phyloP scores from a whole-genome alignment of 805 yeast genomes.

The Hanseniaspora lindneri region DNA sequence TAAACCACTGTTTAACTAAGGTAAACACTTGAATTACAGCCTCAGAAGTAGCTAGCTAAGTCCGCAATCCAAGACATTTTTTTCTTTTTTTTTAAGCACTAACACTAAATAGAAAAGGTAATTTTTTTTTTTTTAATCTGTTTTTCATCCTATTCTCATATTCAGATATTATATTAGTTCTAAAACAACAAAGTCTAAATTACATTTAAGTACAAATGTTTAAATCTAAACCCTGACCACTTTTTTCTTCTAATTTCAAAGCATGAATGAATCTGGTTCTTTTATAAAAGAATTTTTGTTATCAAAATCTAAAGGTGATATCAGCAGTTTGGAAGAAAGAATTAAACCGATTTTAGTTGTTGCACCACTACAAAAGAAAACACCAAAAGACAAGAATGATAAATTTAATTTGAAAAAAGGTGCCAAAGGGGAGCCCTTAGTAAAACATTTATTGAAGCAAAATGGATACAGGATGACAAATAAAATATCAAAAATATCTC shows the following conservation, averaged over 20 bases:
- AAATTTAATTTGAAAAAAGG: slow-evolving; percentile 14
- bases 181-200: too few relatives aligned
- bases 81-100: too few relatives aligned
- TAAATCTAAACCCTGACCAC: too few relatives aligned
- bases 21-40: too few relatives aligned
- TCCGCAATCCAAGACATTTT: too few relatives aligned
- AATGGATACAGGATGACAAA: slow-evolving; percentile 23
- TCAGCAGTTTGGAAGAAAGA: slow-evolving; percentile 23
- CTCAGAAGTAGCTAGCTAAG: too few relatives aligned
- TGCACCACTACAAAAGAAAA: slow-evolving; percentile 27
- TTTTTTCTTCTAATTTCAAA: too few relatives aligned
- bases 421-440: slow-evolving; percentile 16
- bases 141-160: too few relatives aligned
- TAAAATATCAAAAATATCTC: slow-evolving; percentile 26
- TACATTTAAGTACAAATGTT: too few relatives aligned
- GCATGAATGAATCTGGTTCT: slow-evolving; percentile 3
- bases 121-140: too few relatives aligned
- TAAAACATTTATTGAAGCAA: slow-evolving; percentile 18
- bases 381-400: slow-evolving; percentile 14
- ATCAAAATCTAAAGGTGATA: slow-evolving; percentile 4
- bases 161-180: too few relatives aligned
- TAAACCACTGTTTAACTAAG: neutral
- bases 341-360: slow-evolving; percentile 26
- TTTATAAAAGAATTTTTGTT: slow-evolving; percentile 1
- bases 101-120: too few relatives aligned